Evolutionary conservation across 2,329 filamentous ascomycete species (phyloP), one percentile per base, ranked within the genome.

Genomic region (Pseudogymnoascus sp.): DNA sequence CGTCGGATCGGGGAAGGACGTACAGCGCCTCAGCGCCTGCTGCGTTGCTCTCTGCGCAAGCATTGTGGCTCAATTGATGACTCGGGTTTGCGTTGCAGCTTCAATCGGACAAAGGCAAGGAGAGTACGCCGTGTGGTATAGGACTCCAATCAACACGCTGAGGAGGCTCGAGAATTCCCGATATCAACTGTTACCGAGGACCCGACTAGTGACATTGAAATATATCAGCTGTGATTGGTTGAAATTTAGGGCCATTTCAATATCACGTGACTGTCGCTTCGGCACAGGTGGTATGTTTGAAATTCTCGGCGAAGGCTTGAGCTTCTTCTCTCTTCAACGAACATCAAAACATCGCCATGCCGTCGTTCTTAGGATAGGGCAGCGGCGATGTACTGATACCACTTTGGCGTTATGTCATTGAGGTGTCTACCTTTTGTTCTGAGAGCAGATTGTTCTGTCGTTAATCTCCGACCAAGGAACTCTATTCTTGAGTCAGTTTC

Each of bases 11-110:
- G 40, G 52, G 59, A 13, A 59, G 25, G 13, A 73, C 74, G 60
- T 72, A 76, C 75, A 65, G 65, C 73, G 70, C 67, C 74, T 73
- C 70, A 78, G 72, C 69, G 75, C 74, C 67, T 76, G 75, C 69
- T 78, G 76, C 59, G 72, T 71, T 64, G 72, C 68, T 71, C 74
- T 74, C 67, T 77, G 76, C 64, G 77, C 72, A 69, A 78, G 71
- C 77, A 79, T 79, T 40, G 29, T 77, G 66, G 64, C 33, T 66
- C 39, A 39, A 58, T 64, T 60, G 61, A 65, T 52, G 61, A 29
- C 27, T 45, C 40, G 39, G 13, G 21, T 39, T 63, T 48, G 42
- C 40, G 42, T 37, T 42, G 37, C 37, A 60, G 62, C 33, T 39
- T 37, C 42, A 15, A 27, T 35, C 18, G 60, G 58, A 29, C 36